Base-by-base conservation (phyloP, 371 early-diverging fungal species). In the Choanephora cucurbitarum region DNA sequence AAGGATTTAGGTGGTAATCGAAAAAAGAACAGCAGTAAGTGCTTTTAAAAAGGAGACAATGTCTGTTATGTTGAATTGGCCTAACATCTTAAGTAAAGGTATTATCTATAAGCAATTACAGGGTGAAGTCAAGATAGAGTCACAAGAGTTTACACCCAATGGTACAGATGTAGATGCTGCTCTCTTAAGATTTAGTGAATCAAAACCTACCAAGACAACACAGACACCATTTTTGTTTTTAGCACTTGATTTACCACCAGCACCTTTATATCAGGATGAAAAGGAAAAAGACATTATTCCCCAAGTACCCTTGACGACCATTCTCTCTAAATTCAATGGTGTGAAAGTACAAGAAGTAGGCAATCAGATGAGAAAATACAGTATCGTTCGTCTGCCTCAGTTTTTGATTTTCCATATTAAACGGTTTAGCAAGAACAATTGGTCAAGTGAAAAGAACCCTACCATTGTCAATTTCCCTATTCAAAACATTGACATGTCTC, bases 391-490 rank as follows among this genome's bases (percentile, higher is more conserved):
- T 6, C 78, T 96, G 15, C 99, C 99, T 1, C 75, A 79, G 24
- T 98, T 90, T 65, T 72, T 99, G 14, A 91, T 98, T 34, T 85
- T 98, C 49, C 91, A 93, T 65, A 87, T 96, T 54, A 94, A 93
- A 66, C 81, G 99, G 33, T 95, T 98, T 62, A 84, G 87, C 7
- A 95, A 93, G 67, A 94, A 92, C 72, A 92, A 88, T 59, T 93
- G 90, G 81, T 72, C 83, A 7, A 57, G 68, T 10, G 99, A 99
- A 66, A 96, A 96, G 79, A 97, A 97, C 64, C 95, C 93, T 0
- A 99, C 99, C 3, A 96, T 99, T 64, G 97, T 99, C n/a, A 95
- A 92, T 56, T 98, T 93, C 51, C 93, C 97, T 1, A 88, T 96
- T 55, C 86, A 87, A 52, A 85, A 89, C 49, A 65, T 96, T 4